These are phyloP conservation scores for Pulveroboletus sp. DNA, from an alignment of 768 basidiomycete genomes.

Conservation along the genomic window DNA sequence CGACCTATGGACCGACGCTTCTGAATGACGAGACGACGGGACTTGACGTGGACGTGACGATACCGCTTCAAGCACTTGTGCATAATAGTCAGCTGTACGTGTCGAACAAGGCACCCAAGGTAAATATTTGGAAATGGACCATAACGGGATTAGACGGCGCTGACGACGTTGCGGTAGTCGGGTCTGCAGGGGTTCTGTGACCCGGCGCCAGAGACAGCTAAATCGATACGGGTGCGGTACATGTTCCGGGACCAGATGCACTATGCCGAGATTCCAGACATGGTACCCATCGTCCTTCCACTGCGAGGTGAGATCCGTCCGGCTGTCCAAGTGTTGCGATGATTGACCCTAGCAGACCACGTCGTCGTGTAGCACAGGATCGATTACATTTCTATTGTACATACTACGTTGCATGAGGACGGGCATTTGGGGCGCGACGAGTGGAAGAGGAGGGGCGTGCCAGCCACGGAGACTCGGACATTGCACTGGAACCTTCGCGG, in stretches of 20 bases:
- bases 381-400: conserved; percentile 24
- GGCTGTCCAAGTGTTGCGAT: not conserved
- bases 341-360: conserved; percentile 27
- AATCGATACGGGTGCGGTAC: conserved; percentile 72
- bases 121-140: conserved; percentile 24
- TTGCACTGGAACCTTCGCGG: conserved; percentile 31
- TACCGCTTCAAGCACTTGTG: conserved; percentile 80
- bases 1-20: conserved; percentile 63
- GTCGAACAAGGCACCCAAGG: conserved; percentile 74
- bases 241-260: conserved; percentile 71
- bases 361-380: conserved; percentile 28
- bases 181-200: conserved; percentile 88
- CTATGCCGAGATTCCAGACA: conserved; percentile 74
- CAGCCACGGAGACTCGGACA: conserved; percentile 32
- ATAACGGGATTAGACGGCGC: not conserved
- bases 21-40: conserved; percentile 49
- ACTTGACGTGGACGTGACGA: conserved; percentile 71
- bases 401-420: conserved; percentile 26
- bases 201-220: conserved; percentile 70
- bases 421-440: too few relatives aligned
- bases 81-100: conserved; percentile 76
- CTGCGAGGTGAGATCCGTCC: conserved; percentile 57
- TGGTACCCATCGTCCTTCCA: conserved; percentile 67
- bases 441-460: conserved; percentile 14
- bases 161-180: conserved; percentile 40